A percentile compares a stretch with the other conserved stretches of the same genome.
These are phyloP conservation scores for Alisma plantagoaquatica DNA, from an alignment of 106 monocot species.

Conservation along the genomic window DNA sequence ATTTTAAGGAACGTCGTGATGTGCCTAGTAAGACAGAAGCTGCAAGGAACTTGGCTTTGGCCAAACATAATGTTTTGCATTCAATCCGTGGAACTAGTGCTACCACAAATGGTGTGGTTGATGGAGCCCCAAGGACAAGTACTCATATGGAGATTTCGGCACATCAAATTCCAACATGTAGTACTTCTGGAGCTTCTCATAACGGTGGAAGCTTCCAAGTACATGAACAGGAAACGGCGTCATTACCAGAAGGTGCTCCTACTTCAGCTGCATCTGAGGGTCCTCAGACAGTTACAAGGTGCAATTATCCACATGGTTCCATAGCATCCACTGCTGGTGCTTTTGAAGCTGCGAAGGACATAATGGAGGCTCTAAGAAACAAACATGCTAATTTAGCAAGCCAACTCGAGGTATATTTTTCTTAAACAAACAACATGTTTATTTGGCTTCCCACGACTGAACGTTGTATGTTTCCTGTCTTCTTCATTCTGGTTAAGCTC, in stretches of 20 bases:
- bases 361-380: constrained; percentile 95
- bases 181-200: constrained; percentile 30
- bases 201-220: constrained; percentile 64
- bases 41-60: constrained; percentile 56
- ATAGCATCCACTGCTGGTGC: constrained; percentile 77
- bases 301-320: constrained; percentile 49
- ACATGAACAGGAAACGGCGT: constrained; percentile 58
- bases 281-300: constrained; percentile 31
- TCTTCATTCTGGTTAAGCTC: too few species aligned
- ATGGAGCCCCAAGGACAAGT: constrained; percentile 42
- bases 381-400: constrained; percentile 86
- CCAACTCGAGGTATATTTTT: constrained; percentile 99
- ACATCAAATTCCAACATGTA: too few species aligned
- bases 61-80: constrained; percentile 77
- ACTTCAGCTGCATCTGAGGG: constrained; percentile 28
- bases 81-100: constrained; percentile 32
- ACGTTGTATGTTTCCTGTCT: too few species aligned
- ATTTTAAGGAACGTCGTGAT: constrained; percentile 97
- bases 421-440: too few species aligned
- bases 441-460: too few species aligned
- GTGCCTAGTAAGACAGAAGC: constrained; percentile 76
- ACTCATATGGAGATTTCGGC: too few species aligned
- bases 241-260: constrained; percentile 45
- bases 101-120: constrained; percentile 34
- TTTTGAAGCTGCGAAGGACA: constrained; percentile 97